These are phyloP conservation scores for Barnettozyma siamensis DNA, from an alignment of 805 yeast genomes.

Conservation along the genomic window DNA sequence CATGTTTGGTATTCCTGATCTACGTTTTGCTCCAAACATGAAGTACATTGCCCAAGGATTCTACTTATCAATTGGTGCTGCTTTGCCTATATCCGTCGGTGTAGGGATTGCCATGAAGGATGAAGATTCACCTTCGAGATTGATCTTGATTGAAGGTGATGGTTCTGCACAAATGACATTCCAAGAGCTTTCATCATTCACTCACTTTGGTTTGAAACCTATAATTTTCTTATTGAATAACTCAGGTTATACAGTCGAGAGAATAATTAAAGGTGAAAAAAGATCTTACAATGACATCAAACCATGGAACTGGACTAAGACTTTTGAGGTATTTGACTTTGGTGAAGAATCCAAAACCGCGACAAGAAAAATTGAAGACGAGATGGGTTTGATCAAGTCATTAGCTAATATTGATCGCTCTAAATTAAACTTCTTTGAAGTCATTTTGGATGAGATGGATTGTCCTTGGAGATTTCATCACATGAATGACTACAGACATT, in stretches of 20 bases:
- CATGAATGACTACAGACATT: conserved; percentile 32
- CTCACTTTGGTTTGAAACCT: conserved; percentile 57
- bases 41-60: conserved; percentile 60
- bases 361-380: conserved; percentile 31
- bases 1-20: conserved; percentile 69
- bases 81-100: conserved; percentile 83
- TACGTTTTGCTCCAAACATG: conserved; percentile 50
- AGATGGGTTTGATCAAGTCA: conserved; percentile 30
- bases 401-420: conserved; percentile 28
- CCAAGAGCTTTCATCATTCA: conserved; percentile 69
- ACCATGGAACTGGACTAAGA: conserved; percentile 78
- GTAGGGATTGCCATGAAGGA: conserved; percentile 69
- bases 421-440: conserved; percentile 50
- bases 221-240: conserved; percentile 75
- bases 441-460: conserved; percentile 52
- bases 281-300: conserved; percentile 78
- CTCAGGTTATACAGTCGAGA: conserved; percentile 85
- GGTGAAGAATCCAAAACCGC: conserved; percentile 39
- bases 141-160: conserved; percentile 79
- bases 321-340: conserved; percentile 49
- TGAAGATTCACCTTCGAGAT: conserved; percentile 41
- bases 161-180: conserved; percentile 94
- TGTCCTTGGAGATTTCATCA: conserved; percentile 55
- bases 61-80: conserved; percentile 84
- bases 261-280: conserved; percentile 74